phyloP scores from a whole-genome alignment of 441 rosid genomes.

The Erodium texanum region DNA sequence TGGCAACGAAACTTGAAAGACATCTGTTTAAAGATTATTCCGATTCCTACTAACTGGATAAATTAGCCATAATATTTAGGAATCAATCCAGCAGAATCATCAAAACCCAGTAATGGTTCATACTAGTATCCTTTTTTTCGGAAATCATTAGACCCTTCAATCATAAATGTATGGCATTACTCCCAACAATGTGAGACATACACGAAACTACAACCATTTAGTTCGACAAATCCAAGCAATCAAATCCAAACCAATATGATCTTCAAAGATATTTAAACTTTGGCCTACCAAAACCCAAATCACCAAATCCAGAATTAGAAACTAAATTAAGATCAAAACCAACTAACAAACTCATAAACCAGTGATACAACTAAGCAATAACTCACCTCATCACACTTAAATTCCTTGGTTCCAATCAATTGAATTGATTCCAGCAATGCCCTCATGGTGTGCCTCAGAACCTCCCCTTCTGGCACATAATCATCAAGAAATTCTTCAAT shows the following conservation, averaged over 20 bases:
- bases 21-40: no score
- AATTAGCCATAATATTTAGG: no score
- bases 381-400: conserved; percentile 64
- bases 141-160: not conserved
- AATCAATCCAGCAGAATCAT: no score
- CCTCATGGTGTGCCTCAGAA: conserved; percentile 53
- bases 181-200: not conserved
- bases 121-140: no score
- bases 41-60: no score
- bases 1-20: no score
- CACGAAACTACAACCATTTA: no score
- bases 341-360: not conserved
- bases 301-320: not conserved
- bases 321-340: not conserved
- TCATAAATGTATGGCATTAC: not conserved
- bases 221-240: not conserved
- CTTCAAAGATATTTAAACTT: no score
- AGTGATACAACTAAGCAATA: not conserved
- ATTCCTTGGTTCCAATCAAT: conserved; percentile 35
- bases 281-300: not conserved
- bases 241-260: not conserved
- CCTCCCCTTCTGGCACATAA: conserved; percentile 41
- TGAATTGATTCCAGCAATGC: conserved; percentile 49
- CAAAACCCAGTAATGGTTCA: no score
- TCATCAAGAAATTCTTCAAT: conserved; percentile 33